A percentile compares a stretch with the other conserved stretches of the same genome.
These are phyloP conservation scores for Cytidiella melzeri DNA, from an alignment of 768 basidiomycete species.

Conservation along the genomic window DNA sequence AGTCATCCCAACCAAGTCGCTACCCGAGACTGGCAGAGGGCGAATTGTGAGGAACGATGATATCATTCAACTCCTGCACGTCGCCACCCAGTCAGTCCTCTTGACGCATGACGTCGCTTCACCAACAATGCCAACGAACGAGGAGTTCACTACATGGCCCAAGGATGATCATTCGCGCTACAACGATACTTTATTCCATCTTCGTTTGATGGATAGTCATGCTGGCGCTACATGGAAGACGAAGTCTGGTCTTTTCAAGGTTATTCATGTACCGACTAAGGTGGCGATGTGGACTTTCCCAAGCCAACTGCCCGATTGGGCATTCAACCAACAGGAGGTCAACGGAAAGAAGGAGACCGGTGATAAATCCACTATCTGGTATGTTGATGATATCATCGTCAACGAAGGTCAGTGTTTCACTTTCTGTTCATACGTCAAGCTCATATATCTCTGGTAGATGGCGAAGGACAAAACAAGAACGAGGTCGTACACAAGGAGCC, in stretches of 20 bases:
- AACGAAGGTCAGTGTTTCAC: conserved; percentile 57
- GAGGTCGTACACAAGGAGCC: conserved; percentile 55
- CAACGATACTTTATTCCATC: conserved; percentile 85
- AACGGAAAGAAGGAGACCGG: conserved; percentile 92
- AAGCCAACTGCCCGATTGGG: conserved; percentile 90
- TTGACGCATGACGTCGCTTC: conserved; percentile 98
- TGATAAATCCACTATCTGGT: conserved; percentile 86
- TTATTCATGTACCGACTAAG: conserved; percentile 83
- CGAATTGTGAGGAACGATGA: conserved; percentile 89
- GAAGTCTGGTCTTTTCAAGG: conserved; percentile 88
- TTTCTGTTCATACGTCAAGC: conserved; percentile 4
- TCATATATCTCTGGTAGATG: conserved; percentile 26
- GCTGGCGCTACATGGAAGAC: conserved; percentile 87
- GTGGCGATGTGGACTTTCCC: conserved; percentile 93
- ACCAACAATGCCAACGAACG: conserved; percentile 94
- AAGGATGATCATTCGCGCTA: conserved; percentile 71
- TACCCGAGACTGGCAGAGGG: conserved; percentile 91
- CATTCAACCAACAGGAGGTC: conserved; percentile 93
- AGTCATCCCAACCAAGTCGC: conserved; percentile 88
- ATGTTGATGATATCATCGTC: conserved; percentile 72
- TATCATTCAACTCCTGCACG: conserved; percentile 81
- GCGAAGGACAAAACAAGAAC: conserved; percentile 47
- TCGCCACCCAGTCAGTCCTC: conserved; percentile 75
- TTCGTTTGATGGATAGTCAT: conserved; percentile 66
- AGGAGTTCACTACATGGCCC: conserved; percentile 93